A percentile compares a stretch with the other conserved stretches of the same genome.
phyloP scores from a whole-genome alignment of 1,139 yeast genomes.

The Diutina siamensis region DNA sequence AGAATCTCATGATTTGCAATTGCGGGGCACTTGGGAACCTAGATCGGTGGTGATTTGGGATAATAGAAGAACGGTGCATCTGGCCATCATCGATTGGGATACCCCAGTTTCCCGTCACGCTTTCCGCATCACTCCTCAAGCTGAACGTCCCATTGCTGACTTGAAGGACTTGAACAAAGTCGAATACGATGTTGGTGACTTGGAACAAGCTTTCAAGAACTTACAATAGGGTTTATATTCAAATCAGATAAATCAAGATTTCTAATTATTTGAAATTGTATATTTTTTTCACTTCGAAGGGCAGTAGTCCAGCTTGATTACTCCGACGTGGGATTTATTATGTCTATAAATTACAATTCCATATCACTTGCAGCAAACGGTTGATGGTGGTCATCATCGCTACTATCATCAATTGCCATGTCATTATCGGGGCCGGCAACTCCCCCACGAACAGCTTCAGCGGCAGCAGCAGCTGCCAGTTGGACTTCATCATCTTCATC shows the following conservation, averaged over 20 bases:
- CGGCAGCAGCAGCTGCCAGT: slow-evolving; percentile 9
- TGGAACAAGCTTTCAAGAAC: not conserved
- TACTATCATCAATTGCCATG: slow-evolving; percentile 32
- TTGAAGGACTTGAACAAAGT: slow-evolving; percentile 19
- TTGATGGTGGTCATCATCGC: slow-evolving; percentile 28
- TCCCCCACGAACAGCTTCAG: slow-evolving; percentile 5
- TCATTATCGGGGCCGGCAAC: slow-evolving; percentile 16
- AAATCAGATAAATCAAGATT: no score
- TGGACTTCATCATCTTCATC: slow-evolving; percentile 64
- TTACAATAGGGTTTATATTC: not conserved
- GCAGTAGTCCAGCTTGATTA: not conserved
- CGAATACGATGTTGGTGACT: slow-evolving; percentile 6
- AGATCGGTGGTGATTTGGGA: slow-evolving; percentile 65
- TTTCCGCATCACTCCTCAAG: slow-evolving; percentile 17
- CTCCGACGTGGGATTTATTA: not conserved
- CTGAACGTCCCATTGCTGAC: slow-evolving; percentile 18
- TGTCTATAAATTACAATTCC: slow-evolving; percentile 34
- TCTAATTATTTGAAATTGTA: no score
- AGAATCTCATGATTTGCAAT: slow-evolving; percentile 39
- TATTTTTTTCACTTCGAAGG: not conserved
- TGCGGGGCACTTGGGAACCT: slow-evolving; percentile 47
- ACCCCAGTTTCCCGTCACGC: slow-evolving; percentile 38
- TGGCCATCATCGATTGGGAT: slow-evolving; percentile 40
- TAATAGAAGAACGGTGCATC: slow-evolving; percentile 51
- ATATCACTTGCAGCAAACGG: slow-evolving; percentile 61